Conservation (phyloP, 1,284 basidiomycete species). For the Pascua guehoae region DNA sequence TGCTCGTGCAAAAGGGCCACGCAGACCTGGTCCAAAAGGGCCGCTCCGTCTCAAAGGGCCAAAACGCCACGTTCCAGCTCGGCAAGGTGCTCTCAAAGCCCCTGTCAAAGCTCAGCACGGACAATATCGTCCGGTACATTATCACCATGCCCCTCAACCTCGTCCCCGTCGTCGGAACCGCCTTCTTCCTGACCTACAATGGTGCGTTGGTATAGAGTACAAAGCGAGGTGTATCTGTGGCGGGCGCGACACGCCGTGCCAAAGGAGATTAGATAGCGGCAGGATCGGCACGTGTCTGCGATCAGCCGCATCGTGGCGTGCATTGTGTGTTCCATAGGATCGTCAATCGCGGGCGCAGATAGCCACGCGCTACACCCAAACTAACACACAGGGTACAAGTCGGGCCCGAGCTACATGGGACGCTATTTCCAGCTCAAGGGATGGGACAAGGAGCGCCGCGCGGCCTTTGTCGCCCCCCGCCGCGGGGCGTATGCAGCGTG, state of each 20-base stretch:
- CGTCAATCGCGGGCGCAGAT: neutral
- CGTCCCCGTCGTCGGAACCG: slow-evolving; percentile 65
- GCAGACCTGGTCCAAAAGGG: slow-evolving; percentile 47
- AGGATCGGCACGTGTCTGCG: too few relatives aligned
- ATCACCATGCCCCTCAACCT: slow-evolving; percentile 56
- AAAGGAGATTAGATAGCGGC: neutral
- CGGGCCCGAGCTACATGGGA: slow-evolving; percentile 61
- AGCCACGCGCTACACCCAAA: neutral
- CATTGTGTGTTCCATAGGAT: too few relatives aligned
- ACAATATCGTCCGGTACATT: slow-evolving; percentile 48
- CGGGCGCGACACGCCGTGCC: too few relatives aligned
- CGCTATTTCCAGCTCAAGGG: slow-evolving; percentile 69
- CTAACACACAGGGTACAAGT: slow-evolving; percentile 46
- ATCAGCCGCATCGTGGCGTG: too few relatives aligned
- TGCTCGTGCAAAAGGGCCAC: slow-evolving; percentile 47
- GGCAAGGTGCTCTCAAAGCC: slow-evolving; percentile 48
- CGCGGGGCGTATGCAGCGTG: slow-evolving; percentile 55
- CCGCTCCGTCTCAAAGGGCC: slow-evolving; percentile 37
- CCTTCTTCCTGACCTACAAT: slow-evolving; percentile 55
- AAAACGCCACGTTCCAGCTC: slow-evolving; percentile 35
- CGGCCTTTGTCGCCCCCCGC: slow-evolving; percentile 50
- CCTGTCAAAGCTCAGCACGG: slow-evolving; percentile 39
- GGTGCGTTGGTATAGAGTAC: slow-evolving; percentile 33
- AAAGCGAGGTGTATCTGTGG: too few relatives aligned
- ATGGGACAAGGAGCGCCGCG: slow-evolving; percentile 41